Evolutionary conservation across 2,329 filamentous ascomycete genomes (phyloP).

Genomic region (Colletotrichum gigasporum): DNA sequence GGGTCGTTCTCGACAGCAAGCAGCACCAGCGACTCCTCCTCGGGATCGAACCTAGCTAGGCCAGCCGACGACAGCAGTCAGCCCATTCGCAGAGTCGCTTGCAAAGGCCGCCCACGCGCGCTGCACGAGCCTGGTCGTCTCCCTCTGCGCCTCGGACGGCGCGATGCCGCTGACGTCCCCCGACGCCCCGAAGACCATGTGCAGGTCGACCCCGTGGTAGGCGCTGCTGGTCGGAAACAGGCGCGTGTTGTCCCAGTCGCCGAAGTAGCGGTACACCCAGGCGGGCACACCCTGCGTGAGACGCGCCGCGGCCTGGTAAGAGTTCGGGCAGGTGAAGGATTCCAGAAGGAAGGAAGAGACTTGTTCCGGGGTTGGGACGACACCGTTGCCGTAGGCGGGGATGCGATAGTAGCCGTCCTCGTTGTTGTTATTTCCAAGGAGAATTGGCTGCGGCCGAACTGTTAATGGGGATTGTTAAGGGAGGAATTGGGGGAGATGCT

Average conservation of each 20-base stretch:
- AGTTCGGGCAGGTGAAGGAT: slow-evolving; percentile 56
- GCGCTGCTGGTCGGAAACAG: slow-evolving; percentile 55
- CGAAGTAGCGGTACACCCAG: slow-evolving; percentile 58
- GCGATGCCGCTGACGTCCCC: slow-evolving; percentile 49
- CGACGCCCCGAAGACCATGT: slow-evolving; percentile 56
- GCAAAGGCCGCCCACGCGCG: slow-evolving; percentile 52
- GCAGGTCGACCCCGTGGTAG: slow-evolving; percentile 58
- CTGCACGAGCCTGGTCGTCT: slow-evolving; percentile 48
- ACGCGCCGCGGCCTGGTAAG: slow-evolving; percentile 48
- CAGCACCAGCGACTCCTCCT: slow-evolving; percentile 36
- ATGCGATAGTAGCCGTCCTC: slow-evolving; percentile 59
- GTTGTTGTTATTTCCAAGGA: slow-evolving; percentile 54
- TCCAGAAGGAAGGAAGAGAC: slow-evolving; percentile 51
- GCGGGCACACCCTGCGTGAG: slow-evolving; percentile 43
- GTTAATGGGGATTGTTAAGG: fast-evolving
- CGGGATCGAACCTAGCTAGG: slow-evolving; percentile 42
- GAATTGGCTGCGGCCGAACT: slow-evolving; percentile 42
- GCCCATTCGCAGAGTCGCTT: slow-evolving; percentile 45
- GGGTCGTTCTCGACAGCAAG: slow-evolving; percentile 39
- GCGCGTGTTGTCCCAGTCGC: slow-evolving; percentile 58
- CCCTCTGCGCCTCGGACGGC: slow-evolving; percentile 39
- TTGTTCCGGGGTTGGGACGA: slow-evolving; percentile 47
- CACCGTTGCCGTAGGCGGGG: slow-evolving; percentile 48
- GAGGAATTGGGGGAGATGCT: neutral
- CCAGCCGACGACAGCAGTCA: slow-evolving; percentile 46